Conservation (phyloP, 306 rosid genomes). For the Alnus glutinosa region DNA sequence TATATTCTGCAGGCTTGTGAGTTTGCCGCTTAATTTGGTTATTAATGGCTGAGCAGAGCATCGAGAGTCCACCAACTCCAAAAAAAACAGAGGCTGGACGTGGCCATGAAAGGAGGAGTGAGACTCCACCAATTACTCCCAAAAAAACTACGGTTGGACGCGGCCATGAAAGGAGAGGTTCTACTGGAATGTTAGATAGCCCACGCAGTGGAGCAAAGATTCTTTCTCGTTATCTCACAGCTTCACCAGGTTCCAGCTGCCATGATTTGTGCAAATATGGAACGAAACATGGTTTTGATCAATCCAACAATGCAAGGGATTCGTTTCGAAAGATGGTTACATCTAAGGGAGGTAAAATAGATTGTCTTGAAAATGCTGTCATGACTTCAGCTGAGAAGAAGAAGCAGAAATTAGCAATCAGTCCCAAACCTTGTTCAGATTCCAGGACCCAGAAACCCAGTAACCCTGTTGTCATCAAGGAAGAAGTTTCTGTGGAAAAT, state of each 20-base stretch:
- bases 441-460: constrained; percentile 21
- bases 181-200: constrained; percentile 17
- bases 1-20: constrained; percentile 44
- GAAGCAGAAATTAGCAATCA: constrained; percentile 32
- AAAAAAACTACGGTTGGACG: constrained; percentile 29
- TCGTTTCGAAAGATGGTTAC: constrained; percentile 25
- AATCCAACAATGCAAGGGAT: constrained; percentile 46
- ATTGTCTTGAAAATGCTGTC: constrained; percentile 22
- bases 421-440: constrained; percentile 30
- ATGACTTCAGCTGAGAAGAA: constrained; percentile 24
- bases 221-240: constrained; percentile 64
- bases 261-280: constrained; percentile 88
- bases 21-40: constrained; percentile 24
- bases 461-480: constrained; percentile 32
- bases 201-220: constrained; percentile 28
- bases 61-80: constrained; percentile 33
- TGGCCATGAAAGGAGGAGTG: constrained; percentile 18
- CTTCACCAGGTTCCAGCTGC: constrained; percentile 52
- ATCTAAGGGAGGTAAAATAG: constrained; percentile 21
- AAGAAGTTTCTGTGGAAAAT: constrained; percentile 35
- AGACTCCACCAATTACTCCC: background rate
- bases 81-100: constrained; percentile 30
- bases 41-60: constrained; percentile 46
- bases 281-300: constrained; percentile 32
- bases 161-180: constrained; percentile 24